Conservation (phyloP, 345 rosid species). For the Lumnitzera littorea region DNA sequence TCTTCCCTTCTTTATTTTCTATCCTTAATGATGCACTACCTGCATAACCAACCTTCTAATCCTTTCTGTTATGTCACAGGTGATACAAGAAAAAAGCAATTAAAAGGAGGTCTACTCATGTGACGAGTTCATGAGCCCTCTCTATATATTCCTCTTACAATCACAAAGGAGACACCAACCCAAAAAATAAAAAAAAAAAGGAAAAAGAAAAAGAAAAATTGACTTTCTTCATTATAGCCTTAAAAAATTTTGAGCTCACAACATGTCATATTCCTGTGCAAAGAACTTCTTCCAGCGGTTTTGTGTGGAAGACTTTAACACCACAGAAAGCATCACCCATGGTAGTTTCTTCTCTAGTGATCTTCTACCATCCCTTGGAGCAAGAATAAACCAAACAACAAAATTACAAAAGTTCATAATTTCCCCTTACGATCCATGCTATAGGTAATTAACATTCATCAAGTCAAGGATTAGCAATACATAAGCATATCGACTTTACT, state of each 20-base stretch:
- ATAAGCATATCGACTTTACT: not conserved
- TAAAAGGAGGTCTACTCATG: constrained; percentile 40
- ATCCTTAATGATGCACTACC: constrained; percentile 31
- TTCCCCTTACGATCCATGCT: constrained; percentile 67
- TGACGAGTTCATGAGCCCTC: constrained; percentile 34
- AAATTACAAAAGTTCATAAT: constrained; percentile 64
- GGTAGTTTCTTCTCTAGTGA: constrained; percentile 75
- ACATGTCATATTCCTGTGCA: constrained; percentile 50
- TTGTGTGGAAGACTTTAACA: constrained; percentile 56
- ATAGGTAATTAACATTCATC: constrained; percentile 43
- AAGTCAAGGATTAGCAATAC: not conserved
- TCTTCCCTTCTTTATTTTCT: constrained; percentile 18
- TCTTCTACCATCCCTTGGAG: constrained; percentile 91
- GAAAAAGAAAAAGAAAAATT: not conserved
- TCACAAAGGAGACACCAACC: constrained; percentile 17
- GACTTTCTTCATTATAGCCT: constrained; percentile 14
- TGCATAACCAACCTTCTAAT: constrained; percentile 24
- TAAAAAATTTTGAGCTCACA: not conserved
- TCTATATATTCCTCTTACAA: constrained; percentile 31
- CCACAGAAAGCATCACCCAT: constrained; percentile 24
- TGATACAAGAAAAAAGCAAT: constrained; percentile 22
- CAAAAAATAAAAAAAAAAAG: not conserved
- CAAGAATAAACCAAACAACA: constrained; percentile 76
- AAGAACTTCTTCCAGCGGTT: constrained; percentile 73
- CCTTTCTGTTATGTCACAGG: constrained; percentile 23